Conservation (phyloP, 352 stramenopile species). For the Phytophthora nicotianae region DNA sequence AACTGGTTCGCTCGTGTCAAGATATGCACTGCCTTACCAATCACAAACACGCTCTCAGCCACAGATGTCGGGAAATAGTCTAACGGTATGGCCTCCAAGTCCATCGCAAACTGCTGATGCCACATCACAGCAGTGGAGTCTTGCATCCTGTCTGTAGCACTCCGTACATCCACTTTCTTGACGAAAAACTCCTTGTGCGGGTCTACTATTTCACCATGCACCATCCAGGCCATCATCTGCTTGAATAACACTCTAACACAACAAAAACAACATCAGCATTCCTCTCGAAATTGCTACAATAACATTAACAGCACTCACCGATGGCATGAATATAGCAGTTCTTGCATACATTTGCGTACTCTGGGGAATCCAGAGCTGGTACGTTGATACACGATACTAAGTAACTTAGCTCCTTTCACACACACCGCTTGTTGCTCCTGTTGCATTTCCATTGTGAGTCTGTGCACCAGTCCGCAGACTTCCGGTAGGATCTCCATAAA, state of each 20-base stretch:
- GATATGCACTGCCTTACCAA: slow-evolving; percentile 70
- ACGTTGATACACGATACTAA: slow-evolving; percentile 50
- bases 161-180: slow-evolving; percentile 26
- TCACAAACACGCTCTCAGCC: slow-evolving; percentile 70
- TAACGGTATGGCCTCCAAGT: slow-evolving; percentile 62
- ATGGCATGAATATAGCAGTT: slow-evolving; percentile 59
- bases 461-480: slow-evolving; percentile 55
- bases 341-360: slow-evolving; percentile 56
- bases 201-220: slow-evolving; percentile 72
- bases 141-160: background rate
- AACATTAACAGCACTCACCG: slow-evolving; percentile 32
- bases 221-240: slow-evolving; percentile 86
- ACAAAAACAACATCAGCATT: slow-evolving; percentile 5
- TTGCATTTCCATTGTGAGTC: slow-evolving; percentile 24
- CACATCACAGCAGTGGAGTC: slow-evolving; percentile 34
- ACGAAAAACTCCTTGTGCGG: slow-evolving; percentile 84
- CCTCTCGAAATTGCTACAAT: slow-evolving; percentile 1
- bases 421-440: slow-evolving; percentile 7
- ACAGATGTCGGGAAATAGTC: slow-evolving; percentile 66
- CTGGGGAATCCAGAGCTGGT: slow-evolving; percentile 65
- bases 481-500: slow-evolving; percentile 65
- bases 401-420: slow-evolving; percentile 44
- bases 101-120: slow-evolving; percentile 56
- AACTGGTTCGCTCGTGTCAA: slow-evolving; percentile 56
- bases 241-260: slow-evolving; percentile 65